A percentile compares a stretch with the other conserved stretches of the same genome.
phyloP scores from a whole-genome alignment of 192 early-diverging fungal genomes.

The Helicostylum pulchrum region DNA sequence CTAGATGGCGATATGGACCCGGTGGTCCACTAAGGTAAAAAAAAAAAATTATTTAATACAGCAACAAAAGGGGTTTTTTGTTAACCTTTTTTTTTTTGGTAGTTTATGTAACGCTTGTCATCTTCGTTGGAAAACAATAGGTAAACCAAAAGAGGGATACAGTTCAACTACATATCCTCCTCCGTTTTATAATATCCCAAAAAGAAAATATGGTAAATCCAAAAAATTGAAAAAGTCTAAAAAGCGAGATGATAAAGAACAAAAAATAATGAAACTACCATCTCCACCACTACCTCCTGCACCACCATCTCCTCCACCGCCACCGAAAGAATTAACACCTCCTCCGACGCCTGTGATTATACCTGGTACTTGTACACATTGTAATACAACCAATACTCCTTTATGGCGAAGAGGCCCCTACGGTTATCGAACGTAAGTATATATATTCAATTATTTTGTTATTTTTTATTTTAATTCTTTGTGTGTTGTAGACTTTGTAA shows the following conservation, averaged over 20 bases:
- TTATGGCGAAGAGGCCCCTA: slow-evolving; percentile 22
- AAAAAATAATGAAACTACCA: no score
- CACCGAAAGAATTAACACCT: background rate
- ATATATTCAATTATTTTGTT: no score
- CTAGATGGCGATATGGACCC: slow-evolving; percentile 26
- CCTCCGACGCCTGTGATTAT: background rate
- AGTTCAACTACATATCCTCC: background rate
- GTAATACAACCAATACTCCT: slow-evolving; percentile 9
- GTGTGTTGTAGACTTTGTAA: slow-evolving; percentile 32
- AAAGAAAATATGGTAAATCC: background rate
- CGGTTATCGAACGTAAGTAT: slow-evolving; percentile 28
- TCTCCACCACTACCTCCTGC: no score
- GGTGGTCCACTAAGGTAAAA: slow-evolving; percentile 23
- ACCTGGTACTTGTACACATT: slow-evolving; percentile 3
- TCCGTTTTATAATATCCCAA: background rate
- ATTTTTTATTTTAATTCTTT: background rate
- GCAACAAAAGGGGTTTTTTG: background rate
- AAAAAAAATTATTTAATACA: background rate
- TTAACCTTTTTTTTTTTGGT: background rate
- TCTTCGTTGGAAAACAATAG: slow-evolving; percentile 20
- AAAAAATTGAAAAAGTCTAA: background rate
- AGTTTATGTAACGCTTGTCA: slow-evolving; percentile 29
- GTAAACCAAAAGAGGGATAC: background rate
- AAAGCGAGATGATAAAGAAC: no score
- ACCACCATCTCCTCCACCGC: background rate